phyloP scores from a whole-genome alignment of 176 grass and related monocot genomes.

The Raddia guianensis region DNA sequence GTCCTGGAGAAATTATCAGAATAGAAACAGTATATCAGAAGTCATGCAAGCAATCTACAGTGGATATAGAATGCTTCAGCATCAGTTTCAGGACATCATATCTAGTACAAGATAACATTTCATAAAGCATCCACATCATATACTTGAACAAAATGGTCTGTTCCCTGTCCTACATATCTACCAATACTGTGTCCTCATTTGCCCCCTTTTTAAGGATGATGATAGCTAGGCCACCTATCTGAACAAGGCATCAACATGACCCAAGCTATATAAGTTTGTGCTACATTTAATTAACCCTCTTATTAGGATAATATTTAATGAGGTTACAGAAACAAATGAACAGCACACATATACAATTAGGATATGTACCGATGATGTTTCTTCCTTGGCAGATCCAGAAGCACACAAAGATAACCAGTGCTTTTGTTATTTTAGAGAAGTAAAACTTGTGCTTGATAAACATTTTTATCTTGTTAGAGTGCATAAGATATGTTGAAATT shows the following conservation, averaged over 20 bases:
- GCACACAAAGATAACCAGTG: neutral
- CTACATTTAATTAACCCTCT: neutral
- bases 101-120: neutral
- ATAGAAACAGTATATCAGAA: constrained; percentile 17
- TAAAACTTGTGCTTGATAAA: neutral
- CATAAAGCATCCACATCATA: neutral
- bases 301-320: constrained; percentile 17
- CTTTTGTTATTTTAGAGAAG: neutral
- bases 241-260: neutral
- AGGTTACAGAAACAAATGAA: neutral
- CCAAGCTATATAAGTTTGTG: neutral
- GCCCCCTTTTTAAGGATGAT: neutral
- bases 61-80: neutral
- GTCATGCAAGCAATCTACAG: constrained; percentile 10
- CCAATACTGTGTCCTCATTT: neutral
- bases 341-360: neutral
- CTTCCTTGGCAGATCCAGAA: constrained; percentile 11
- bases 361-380: neutral
- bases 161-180: neutral
- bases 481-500: neutral
- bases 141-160: neutral
- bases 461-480: neutral
- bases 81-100: neutral
- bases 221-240: neutral
- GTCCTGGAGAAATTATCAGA: constrained; percentile 53